Evolutionary conservation across 495 filamentous ascomycete genomes (phyloP).

Genomic region (Penicillium simplicissimum): DNA sequence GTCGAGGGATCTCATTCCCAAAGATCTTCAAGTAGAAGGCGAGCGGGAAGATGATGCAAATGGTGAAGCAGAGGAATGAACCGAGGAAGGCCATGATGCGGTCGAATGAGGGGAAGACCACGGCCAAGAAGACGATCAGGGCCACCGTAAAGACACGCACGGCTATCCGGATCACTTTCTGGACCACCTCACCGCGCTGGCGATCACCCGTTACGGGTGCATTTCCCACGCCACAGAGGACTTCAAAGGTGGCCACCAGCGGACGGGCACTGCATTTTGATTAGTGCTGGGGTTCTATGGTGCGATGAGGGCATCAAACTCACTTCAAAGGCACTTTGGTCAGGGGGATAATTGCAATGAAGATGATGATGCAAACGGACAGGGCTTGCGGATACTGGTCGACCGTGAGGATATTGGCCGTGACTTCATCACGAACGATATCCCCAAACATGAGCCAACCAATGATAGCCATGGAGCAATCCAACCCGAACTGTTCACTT

Average conservation of each 20-base stretch:
- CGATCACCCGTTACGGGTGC: slow-evolving; percentile 36
- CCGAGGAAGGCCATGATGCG: slow-evolving; percentile 94
- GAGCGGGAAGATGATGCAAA: slow-evolving; percentile 88
- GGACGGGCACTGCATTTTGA: slow-evolving; percentile 63
- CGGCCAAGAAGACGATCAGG: slow-evolving; percentile 66
- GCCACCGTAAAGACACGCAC: slow-evolving; percentile 61
- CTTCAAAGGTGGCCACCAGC: slow-evolving; percentile 81
- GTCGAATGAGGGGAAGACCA: slow-evolving; percentile 87
- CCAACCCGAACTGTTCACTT: slow-evolving; percentile 65
- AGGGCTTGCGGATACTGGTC: slow-evolving; percentile 73
- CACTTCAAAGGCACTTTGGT: slow-evolving; percentile 92
- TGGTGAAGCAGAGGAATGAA: slow-evolving; percentile 85
- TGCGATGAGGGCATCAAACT: slow-evolving; percentile 23
- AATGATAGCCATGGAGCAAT: slow-evolving; percentile 74
- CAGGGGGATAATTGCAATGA: slow-evolving; percentile 88
- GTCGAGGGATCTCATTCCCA: slow-evolving; percentile 65
- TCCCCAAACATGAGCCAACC: slow-evolving; percentile 96
- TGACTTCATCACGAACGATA: slow-evolving; percentile 80
- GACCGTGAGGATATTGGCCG: slow-evolving; percentile 77
- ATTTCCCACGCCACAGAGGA: slow-evolving; percentile 67
- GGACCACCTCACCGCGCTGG: slow-evolving; percentile 52
- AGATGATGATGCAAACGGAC: slow-evolving; percentile 75
- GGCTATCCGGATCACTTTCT: slow-evolving; percentile 55
- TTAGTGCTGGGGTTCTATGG: slow-evolving; percentile 17
- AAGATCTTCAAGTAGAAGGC: slow-evolving; percentile 94